Base-by-base conservation (phyloP, 1,284 basidiomycete genomes). In the Naganishia cerealis region DNA sequence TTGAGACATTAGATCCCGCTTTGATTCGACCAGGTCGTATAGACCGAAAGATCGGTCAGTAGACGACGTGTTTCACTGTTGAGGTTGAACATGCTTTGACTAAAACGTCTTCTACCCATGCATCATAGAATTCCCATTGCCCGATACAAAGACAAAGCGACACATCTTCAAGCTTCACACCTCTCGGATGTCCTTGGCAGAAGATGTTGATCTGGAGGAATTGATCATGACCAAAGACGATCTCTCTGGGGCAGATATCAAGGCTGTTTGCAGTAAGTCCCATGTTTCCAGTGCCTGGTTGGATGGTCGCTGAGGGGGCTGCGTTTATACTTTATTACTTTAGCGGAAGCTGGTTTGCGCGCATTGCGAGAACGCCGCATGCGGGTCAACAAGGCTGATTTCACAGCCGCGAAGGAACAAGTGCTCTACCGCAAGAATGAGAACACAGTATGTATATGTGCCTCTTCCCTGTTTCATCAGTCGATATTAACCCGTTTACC, bases 161-260 rank as follows among this genome's bases (percentile, higher is more conserved):
- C 94, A 97, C 80, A 99, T 99, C 78, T 99, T 99, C 88, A 89
- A 90, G 78, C 82, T 99, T 73, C 96, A 99, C 81, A 99, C 96
- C 1, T 89, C 91, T 43, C 88, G 95, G 29, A 99, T 99, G 96
- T 96, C 88, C 75, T 83, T 99, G 55, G 84, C 85, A 66, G 86
- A 89, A 59, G 96, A 99, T 75, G 96, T 99, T 50, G 92, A 96
- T 78, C 83, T 99, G 58, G 96, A 99, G 78, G 94, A 98, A 82
- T 93, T 93, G 76, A 88, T 99, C 67, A 91, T 90, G 82, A 89
- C 91, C 68, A 99, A 99, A 82, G 96, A 99, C 76, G 95, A 99
- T 76, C 82, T 97, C 18, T 94, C 91, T 12, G 95, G 95, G 67
- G 95, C 95, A 6, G 96, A 99, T 77, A 98, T 99, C 85, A 98